Conservation (phyloP, 768 basidiomycete species). For the Russula sp. region DNA sequence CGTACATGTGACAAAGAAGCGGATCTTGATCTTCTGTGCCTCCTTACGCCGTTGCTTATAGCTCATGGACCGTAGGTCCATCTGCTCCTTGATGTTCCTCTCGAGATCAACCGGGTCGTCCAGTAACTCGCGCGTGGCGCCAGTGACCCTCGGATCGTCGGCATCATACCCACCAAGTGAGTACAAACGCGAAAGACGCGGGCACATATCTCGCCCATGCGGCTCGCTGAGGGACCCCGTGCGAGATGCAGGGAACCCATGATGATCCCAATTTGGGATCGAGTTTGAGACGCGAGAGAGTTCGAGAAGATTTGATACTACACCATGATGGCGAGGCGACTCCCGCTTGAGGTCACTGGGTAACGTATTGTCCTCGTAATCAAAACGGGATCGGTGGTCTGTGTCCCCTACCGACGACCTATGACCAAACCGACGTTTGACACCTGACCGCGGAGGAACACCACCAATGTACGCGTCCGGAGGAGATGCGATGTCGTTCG, state of each 20-base stretch:
- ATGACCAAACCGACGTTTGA: background rate
- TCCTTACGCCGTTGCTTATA: conserved; percentile 59
- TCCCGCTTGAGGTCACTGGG: background rate
- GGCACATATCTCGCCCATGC: conserved; percentile 3
- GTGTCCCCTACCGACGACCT: background rate
- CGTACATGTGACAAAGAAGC: conserved; percentile 64
- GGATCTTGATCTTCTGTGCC: conserved; percentile 54
- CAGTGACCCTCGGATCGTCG: conserved; percentile 65
- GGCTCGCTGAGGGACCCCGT: background rate
- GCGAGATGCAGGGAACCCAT: background rate
- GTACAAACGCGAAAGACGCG: conserved; percentile 20
- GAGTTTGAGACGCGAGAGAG: conserved; percentile 10
- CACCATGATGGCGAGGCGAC: conserved; percentile 1
- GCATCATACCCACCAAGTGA: conserved; percentile 38
- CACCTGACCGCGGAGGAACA: background rate
- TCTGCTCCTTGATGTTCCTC: conserved; percentile 36
- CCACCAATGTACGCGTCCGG: background rate
- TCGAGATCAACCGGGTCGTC: conserved; percentile 55
- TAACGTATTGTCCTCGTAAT: background rate
- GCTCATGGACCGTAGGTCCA: conserved; percentile 48
- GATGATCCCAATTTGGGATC: background rate
- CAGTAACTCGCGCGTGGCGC: conserved; percentile 41
- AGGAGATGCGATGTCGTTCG: conserved; percentile 10
- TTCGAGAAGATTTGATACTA: conserved; percentile 17
- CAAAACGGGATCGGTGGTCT: background rate